These are phyloP conservation scores for Rhizophora apiculata DNA, from an alignment of 345 rosid genomes.

Conservation along the genomic window DNA sequence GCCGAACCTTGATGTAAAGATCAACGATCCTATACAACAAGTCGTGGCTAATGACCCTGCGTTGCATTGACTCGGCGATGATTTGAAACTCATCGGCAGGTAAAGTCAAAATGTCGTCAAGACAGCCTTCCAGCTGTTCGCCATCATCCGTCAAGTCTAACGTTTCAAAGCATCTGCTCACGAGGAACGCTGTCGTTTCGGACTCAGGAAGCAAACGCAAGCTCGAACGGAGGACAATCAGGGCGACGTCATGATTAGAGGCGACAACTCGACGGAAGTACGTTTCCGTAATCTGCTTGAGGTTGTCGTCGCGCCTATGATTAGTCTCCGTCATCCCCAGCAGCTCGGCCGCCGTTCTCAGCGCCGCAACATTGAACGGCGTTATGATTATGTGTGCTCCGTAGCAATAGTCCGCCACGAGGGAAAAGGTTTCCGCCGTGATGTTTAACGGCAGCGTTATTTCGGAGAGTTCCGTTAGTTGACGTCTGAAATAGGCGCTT, in stretches of 20 bases:
- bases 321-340: constrained; percentile 51
- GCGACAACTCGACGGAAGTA: constrained; percentile 54
- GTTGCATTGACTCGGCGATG: constrained; percentile 51
- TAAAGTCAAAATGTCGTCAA: constrained; percentile 49
- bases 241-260: constrained; percentile 38
- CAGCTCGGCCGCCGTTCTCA: constrained; percentile 63
- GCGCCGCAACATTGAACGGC: constrained; percentile 65
- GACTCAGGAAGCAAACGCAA: constrained; percentile 66
- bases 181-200: constrained; percentile 51
- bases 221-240: constrained; percentile 57
- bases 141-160: constrained; percentile 31
- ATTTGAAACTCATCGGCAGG: constrained; percentile 45
- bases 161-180: constrained; percentile 60
- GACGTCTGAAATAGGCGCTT: constrained; percentile 68
- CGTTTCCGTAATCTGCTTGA: constrained; percentile 53
- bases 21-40: constrained; percentile 61
- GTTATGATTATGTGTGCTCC: constrained; percentile 51
- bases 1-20: constrained; percentile 60
- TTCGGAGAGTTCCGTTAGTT: constrained; percentile 47
- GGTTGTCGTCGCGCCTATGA: constrained; percentile 35
- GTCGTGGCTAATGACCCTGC: constrained; percentile 57
- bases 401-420: constrained; percentile 58
- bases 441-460: constrained; percentile 73
- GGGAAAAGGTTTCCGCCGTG: constrained; percentile 64
- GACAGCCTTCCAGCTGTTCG: constrained; percentile 32